Evolutionary conservation across 306 rosid genomes (phyloP).

Genomic region (Ammopiptanthus mongolicus): DNA sequence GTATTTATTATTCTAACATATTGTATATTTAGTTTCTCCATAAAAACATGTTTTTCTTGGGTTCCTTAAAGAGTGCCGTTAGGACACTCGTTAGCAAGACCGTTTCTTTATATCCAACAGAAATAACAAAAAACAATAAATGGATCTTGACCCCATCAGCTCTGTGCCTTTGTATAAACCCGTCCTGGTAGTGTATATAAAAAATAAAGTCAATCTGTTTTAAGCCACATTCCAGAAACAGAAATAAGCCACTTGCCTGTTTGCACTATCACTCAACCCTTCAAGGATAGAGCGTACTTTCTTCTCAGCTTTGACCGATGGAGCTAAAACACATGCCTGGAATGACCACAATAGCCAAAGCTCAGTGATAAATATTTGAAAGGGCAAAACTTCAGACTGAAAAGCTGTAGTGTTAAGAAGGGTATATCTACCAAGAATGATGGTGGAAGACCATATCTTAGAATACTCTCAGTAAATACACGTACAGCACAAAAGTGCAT

Average conservation of each 20-base stretch:
- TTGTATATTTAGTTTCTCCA: too few species aligned
- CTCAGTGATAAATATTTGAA: constrained; percentile 9
- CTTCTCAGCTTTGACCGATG: constrained; percentile 64
- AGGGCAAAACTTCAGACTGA: not conserved
- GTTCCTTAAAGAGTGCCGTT: too few species aligned
- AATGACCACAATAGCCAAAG: constrained; percentile 21
- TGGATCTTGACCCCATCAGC: not conserved
- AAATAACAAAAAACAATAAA: not conserved
- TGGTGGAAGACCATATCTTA: constrained; percentile 89
- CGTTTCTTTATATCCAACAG: not conserved
- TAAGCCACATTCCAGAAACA: not conserved
- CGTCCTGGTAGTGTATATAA: not conserved
- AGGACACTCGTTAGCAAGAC: too few species aligned
- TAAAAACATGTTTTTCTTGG: too few species aligned
- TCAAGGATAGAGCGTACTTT: constrained; percentile 74
- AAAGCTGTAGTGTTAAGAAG: constrained; percentile 1
- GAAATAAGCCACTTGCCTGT: constrained; percentile 49
- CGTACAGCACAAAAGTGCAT: constrained; percentile 86
- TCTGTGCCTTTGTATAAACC: not conserved
- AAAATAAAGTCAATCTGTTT: not conserved
- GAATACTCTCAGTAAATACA: constrained; percentile 71
- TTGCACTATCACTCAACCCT: constrained; percentile 55
- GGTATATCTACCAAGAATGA: constrained; percentile 62
- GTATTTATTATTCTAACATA: too few species aligned
- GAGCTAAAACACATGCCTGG: constrained; percentile 76